A percentile compares a stretch with the other conserved stretches of the same genome.
Conservation (phyloP, 768 basidiomycete species). For the Dacryopinax primogenitus region DNA sequence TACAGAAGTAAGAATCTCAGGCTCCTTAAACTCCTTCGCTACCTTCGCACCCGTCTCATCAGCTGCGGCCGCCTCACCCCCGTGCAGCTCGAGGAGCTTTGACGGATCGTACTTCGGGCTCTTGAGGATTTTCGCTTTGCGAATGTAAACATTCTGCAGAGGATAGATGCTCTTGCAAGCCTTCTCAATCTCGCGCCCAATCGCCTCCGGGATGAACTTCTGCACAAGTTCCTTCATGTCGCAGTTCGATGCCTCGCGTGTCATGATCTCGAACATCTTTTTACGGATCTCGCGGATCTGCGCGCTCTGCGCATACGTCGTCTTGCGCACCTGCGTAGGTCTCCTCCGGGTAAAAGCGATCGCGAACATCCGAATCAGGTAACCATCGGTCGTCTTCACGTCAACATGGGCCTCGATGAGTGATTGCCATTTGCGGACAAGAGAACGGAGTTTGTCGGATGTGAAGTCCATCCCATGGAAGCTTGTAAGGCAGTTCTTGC, state of each 20-base stretch:
- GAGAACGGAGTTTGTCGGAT: constrained; percentile 97
- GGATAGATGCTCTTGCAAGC: constrained; percentile 93
- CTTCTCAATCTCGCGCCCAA: constrained; percentile 99
- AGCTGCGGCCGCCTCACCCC: constrained; percentile 85
- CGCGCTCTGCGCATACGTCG: constrained; percentile 89
- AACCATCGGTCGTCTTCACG: constrained; percentile 98
- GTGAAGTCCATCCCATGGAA: constrained; percentile 99
- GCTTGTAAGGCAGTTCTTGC: constrained; percentile 98
- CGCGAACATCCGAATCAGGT: constrained; percentile 95
- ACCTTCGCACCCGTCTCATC: constrained; percentile 92
- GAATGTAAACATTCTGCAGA: constrained; percentile 95
- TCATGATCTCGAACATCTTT: constrained; percentile 99
- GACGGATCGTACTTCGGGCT: constrained; percentile 91
- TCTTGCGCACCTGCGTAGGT: constrained; percentile 93
- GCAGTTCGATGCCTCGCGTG: constrained; percentile 82
- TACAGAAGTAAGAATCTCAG: constrained; percentile 82
- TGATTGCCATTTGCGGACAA: constrained; percentile 99
- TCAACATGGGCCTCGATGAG: constrained; percentile 98
- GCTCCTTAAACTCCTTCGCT: constrained; percentile 95
- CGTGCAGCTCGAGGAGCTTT: constrained; percentile 93
- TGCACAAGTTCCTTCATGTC: constrained; percentile 97
- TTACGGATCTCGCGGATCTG: constrained; percentile 96
- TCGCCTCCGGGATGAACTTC: constrained; percentile 98
- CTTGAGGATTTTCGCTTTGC: constrained; percentile 99
- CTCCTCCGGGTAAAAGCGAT: constrained; percentile 99